phyloP scores from a whole-genome alignment of 2,329 filamentous ascomycete species.

The Hypoxylon sp. region DNA sequence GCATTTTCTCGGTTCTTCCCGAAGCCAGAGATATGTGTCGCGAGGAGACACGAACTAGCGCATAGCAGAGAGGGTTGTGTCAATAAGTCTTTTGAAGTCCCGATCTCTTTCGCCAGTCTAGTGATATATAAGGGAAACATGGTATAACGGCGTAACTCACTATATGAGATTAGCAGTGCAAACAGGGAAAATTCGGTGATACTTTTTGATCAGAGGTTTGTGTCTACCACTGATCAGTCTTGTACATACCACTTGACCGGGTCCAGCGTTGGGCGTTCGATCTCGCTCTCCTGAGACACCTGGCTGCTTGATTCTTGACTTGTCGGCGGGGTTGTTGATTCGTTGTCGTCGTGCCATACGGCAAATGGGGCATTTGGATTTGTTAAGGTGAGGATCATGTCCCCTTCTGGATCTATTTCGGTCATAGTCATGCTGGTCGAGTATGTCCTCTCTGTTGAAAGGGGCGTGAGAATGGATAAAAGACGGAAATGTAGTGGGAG shows the following conservation, averaged over 20 bases:
- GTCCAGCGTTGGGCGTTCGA: no score
- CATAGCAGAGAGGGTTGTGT: no score
- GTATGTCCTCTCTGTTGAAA: neutral
- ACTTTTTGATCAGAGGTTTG: no score
- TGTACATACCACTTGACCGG: no score
- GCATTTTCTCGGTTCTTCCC: neutral
- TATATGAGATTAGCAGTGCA: no score
- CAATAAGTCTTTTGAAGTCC: no score
- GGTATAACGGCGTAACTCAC: no score
- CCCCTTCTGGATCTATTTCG: neutral
- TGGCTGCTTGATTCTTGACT: neutral
- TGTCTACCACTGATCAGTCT: no score
- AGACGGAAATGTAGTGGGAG: neutral
- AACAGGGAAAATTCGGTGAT: no score
- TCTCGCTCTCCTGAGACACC: neutral
- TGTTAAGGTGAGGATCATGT: constrained; percentile 9
- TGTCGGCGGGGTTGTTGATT: neutral
- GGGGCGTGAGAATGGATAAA: neutral
- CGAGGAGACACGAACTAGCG: neutral
- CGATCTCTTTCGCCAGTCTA: no score
- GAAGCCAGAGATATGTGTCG: neutral
- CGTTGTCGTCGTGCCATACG: neutral
- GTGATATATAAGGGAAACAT: no score
- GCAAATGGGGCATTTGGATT: constrained; percentile 14
- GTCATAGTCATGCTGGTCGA: neutral